Evolutionary conservation across 1,139 yeast species (phyloP), one percentile per base, ranked within the genome.

Genomic region (Hanseniaspora uvarum): DNA sequence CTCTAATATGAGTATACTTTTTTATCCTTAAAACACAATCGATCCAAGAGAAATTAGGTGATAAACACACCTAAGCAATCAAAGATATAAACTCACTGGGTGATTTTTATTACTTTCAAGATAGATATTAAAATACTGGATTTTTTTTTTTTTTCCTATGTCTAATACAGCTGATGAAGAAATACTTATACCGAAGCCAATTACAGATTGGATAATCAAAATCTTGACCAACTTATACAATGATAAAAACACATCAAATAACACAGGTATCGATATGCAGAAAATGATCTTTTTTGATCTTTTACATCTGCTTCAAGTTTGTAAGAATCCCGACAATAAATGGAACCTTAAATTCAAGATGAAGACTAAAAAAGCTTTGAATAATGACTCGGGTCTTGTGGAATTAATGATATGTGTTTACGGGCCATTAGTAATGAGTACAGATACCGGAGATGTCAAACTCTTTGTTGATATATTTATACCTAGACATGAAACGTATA

Each of bases 391-490:
- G 1, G 96, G 96, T 1, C 67, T 66, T 12, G 72, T 85, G 1
- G 72, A 74, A 34, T 71, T 88, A 28, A 69, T 87, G 52, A 69
- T 87, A 16, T 81, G 83, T 58, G 60, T 88, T 1, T 75, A 74
- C 60, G 95, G 95, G 0, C 39, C 39, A 14, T 14, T 50, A 11
- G 14, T 41, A 2, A 7, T 50, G 24, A 30, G 26, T 7, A 23
- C 31, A 7, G 24, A n/a, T 6, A 12, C 14, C 11, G 71, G 75
- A 1, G 60, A 81, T 57, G 61, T 65, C 6, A 59, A 52, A 1
- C 73, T 81, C n/a, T 88, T 89, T 0, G 65, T 86, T 12, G 80
- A 80, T 56, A 68, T 88, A 3, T 88, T 95, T 95, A 63, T 89
- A 1, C 95, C 95, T 0, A 73, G 74, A 38, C 70, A 73, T 28